These are phyloP conservation scores for Citrus glauca DNA, from an alignment of 345 rosid genomes.

Conservation along the genomic window DNA sequence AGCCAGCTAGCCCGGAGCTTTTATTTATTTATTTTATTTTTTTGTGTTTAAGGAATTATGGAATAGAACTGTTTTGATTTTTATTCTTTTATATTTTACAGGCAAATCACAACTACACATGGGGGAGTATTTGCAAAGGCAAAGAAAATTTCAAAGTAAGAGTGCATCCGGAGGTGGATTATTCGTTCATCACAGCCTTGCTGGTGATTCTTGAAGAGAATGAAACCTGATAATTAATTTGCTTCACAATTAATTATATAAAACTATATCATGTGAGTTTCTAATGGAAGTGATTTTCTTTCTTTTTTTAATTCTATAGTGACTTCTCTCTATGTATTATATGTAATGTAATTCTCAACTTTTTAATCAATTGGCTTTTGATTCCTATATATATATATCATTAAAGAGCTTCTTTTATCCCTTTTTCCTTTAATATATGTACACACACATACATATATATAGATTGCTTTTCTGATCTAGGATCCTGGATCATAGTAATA, in stretches of 20 bases:
- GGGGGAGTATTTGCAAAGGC: constrained; percentile 65
- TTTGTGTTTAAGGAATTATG: not conserved
- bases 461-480: too few species aligned
- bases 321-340: not conserved
- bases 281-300: not conserved
- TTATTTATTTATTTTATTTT: too few species aligned
- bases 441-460: too few species aligned
- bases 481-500: too few species aligned
- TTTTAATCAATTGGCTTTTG: too few species aligned
- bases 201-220: constrained; percentile 57
- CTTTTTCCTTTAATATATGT: too few species aligned
- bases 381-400: too few species aligned
- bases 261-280: not conserved
- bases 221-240: constrained; percentile 23
- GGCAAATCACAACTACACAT: constrained; percentile 54
- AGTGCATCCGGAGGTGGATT: constrained; percentile 75
- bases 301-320: not conserved
- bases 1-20: not conserved
- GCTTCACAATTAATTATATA: not conserved
- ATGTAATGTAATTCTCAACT: not conserved
- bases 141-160: constrained; percentile 53
- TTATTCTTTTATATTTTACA: not conserved
- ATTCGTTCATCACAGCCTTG: constrained; percentile 65
- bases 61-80: too few species aligned
- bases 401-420: too few species aligned